Evolutionary conservation across 1,139 yeast genomes (phyloP), one percentile per base, ranked within the genome.

Genomic region (Groenewaldozyma auringiensis): DNA sequence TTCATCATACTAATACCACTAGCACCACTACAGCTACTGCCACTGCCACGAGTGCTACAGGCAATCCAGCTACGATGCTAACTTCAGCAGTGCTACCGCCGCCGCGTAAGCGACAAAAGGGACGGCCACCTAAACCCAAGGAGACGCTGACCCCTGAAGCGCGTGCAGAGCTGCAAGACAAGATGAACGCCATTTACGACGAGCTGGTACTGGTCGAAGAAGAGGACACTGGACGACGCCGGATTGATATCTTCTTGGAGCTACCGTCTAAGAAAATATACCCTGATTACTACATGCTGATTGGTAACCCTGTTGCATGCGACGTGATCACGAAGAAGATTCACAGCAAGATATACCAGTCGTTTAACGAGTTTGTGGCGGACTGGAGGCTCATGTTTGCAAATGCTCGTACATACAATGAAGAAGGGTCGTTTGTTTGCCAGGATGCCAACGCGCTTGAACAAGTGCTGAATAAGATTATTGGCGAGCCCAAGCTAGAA

Each of bases 391-490:
- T 81, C 55, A 84, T 89, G 78, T 84, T 85, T 63, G 72, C 76
- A 48, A 89, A 89, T 65, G 96, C 96, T 1, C 74, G 81, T 51
- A 76, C 78, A n/a, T 89, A 87, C 62, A 89, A 89, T 58, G 94
- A 87, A 58, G 95, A 85, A 61, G 95, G 94, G 0, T 85, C 95
- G 1, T 64, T 81, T 49, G 87, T 89, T 16, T 85, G 80, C 57
- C 74, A 78, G 49, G 96, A 88, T 65, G 94, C 97, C 0, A 66
- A 74, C 35, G 71, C 68, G 20, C 67, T 89, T 54, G 92, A 86
- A 60, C 64, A 68, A 11, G 62, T 47, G 13, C n/a, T 35, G n/a
- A 35, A 17, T 16, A n/a, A 35, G 21, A 4, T 35, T 4, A 20
- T 18, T 13, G 36, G 36, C 14, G 6, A n/a, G n/a, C n/a, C n/a